Percentiles rank a stretch among this genome's conserved stretches.
Evolutionary conservation across 169 alveolate species (phyloP).

Genomic region (Cytauxzoon felis): DNA sequence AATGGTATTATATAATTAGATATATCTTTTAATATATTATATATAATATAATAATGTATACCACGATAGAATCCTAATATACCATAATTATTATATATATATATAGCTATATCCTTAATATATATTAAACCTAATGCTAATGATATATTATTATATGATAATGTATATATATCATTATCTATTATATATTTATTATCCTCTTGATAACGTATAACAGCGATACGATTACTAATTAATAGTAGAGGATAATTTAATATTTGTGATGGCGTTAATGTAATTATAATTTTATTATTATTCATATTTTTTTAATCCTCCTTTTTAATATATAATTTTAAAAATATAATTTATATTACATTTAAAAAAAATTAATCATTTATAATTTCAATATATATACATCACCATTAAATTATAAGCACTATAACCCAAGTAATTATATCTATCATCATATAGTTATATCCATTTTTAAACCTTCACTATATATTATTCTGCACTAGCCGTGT

Average conservation of each 20-base stretch:
- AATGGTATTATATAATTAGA: conserved; percentile 34
- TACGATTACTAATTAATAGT: conserved; percentile 17
- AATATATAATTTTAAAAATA: too few relatives aligned
- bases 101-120: conserved; percentile 14
- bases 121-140: conserved; percentile 12
- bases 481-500: too few relatives aligned
- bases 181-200: too few relatives aligned
- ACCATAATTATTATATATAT: conserved; percentile 26
- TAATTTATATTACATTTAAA: too few relatives aligned
- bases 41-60: conserved; percentile 20
- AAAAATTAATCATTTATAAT: too few relatives aligned
- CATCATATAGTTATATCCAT: too few relatives aligned
- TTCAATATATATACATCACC: too few relatives aligned
- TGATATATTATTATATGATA: not conserved
- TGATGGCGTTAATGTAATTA: conserved; percentile 33
- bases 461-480: too few relatives aligned
- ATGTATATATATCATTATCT: conserved; percentile 15
- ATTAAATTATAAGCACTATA: too few relatives aligned
- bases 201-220: conserved; percentile 35
- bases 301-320: too few relatives aligned
- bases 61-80: conserved; percentile 44
- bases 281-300: conserved; percentile 38
- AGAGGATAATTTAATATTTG: conserved; percentile 36
- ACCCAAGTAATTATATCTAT: too few relatives aligned
- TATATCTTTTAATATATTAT: conserved; percentile 25